Percentiles rank a stretch among this genome's conserved stretches.
These are phyloP conservation scores for Populus simonii DNA, from an alignment of 345 rosid genomes.

Conservation along the genomic window DNA sequence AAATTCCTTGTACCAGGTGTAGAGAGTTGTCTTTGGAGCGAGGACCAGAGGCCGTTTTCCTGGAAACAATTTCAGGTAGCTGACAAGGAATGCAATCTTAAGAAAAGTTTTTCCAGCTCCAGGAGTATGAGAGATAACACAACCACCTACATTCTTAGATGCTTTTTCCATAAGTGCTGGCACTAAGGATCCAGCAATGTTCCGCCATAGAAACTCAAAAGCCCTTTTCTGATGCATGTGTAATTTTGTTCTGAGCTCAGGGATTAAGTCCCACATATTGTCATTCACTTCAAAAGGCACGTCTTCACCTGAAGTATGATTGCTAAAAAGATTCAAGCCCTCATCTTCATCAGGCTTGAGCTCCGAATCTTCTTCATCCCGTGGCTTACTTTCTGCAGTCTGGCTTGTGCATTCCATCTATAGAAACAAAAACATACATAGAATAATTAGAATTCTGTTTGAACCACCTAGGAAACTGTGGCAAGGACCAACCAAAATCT, in stretches of 20 bases:
- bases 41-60: slow-evolving; percentile 82
- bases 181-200: slow-evolving; percentile 66
- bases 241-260: slow-evolving; percentile 60
- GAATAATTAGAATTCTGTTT: slow-evolving; percentile 6
- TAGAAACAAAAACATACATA: slow-evolving; percentile 1
- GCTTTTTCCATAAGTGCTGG: slow-evolving; percentile 55
- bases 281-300: slow-evolving; percentile 43
- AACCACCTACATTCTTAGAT: slow-evolving; percentile 66
- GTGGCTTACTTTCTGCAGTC: slow-evolving; percentile 35
- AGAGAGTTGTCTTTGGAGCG: slow-evolving; percentile 91
- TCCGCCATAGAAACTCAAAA: slow-evolving; percentile 88
- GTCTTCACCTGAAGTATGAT: slow-evolving; percentile 21
- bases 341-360: slow-evolving; percentile 27
- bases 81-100: slow-evolving; percentile 78
- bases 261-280: slow-evolving; percentile 83
- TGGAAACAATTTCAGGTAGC: slow-evolving; percentile 84
- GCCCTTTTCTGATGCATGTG: slow-evolving; percentile 81
- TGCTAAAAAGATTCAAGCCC: slow-evolving; percentile 27
- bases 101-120: slow-evolving; percentile 95
- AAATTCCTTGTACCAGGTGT: slow-evolving; percentile 94
- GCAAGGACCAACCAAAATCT: not conserved
- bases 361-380: slow-evolving; percentile 35
- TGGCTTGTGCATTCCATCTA: slow-evolving; percentile 46
- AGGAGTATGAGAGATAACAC: slow-evolving; percentile 90
- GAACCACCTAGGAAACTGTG: not conserved